Evolutionary conservation across 176 grass and related monocot genomes (phyloP), one percentile per base, ranked within the genome.

Genomic region (Metroxylon sagu): DNA sequence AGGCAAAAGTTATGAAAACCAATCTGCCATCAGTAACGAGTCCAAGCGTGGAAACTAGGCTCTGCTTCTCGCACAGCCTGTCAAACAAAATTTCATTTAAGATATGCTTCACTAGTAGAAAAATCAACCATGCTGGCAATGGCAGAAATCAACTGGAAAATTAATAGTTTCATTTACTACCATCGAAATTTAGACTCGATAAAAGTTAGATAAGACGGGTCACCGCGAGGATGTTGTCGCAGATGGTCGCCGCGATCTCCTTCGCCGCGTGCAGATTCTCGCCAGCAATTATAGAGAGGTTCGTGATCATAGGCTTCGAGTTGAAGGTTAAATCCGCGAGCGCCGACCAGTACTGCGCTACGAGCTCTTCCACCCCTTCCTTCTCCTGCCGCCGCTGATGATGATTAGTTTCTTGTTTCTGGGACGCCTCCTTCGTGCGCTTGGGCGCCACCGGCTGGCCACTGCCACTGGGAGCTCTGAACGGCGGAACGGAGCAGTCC

Each of bases 291-390:
- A 98, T 98, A 60, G 94, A 89, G 66, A 98, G 80, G 78, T 98
- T 98, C 65, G 94, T 98, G 66, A 98, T 98, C 63, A 98, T 89
- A 26, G 94, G 94, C 59, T 92, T 98, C 64, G 94, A 98, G 74
- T 98, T 98, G 81, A 92, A 91, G 60, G 87, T 98, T 19, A 98
- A 85, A 73, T 93, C 88, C 53, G 73, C 84, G 23, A 98, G 79
- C 35, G 94, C 94, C n/a, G 88, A 75, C 74, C 76, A 76, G 72
- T 98, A 98, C 94, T 98, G 94, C 55, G 70, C 60, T 49, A 98
- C 73, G 26, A 98, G 79, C 73, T 98, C 94, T 54, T 43, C 35
- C 8, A 43, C 35, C 6, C 31, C 6, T 2, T 43, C 35, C 35
- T 3, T 6, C 35, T 43, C 8, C 35, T 85, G 71, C 57, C 79